A percentile compares a stretch with the other conserved stretches of the same genome.
These are phyloP conservation scores for Proliferodiscus dingleyae DNA, from an alignment of 2,329 filamentous ascomycete species.

Conservation along the genomic window DNA sequence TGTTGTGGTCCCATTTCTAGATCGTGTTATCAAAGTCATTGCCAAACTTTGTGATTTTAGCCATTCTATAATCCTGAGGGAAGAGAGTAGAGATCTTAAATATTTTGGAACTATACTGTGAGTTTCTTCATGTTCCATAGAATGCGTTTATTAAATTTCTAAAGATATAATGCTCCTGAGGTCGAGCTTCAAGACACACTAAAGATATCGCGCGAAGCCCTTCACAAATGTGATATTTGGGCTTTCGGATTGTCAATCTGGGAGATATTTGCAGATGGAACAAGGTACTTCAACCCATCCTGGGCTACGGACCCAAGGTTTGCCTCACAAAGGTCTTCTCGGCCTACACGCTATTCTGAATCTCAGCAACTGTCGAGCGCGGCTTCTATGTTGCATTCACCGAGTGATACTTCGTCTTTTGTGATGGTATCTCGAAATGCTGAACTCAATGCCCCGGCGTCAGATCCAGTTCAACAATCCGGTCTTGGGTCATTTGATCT, in stretches of 20 bases:
- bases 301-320: neutral
- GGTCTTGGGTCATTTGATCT: neutral
- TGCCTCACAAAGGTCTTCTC: neutral
- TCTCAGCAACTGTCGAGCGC: no score
- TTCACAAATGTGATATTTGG: conserved; percentile 4
- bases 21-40: neutral
- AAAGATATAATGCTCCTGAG: conserved; percentile 5
- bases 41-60: conserved; percentile 7
- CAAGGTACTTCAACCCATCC: neutral
- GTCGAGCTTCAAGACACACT: neutral
- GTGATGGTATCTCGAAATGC: no score
- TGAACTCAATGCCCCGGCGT: neutral
- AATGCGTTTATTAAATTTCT: neutral
- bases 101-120: conserved; percentile 2
- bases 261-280: conserved; percentile 1
- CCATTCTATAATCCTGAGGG: conserved; percentile 1
- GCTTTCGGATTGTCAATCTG: conserved; percentile 1
- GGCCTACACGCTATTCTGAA: neutral
- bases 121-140: neutral
- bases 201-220: neutral
- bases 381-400: no score
- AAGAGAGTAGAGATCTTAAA: neutral
- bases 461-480: neutral
- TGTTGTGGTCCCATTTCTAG: neutral
- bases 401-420: no score